Base-by-base conservation (phyloP, 352 stramenopile genomes). In the Phytophthora ramorum region DNA sequence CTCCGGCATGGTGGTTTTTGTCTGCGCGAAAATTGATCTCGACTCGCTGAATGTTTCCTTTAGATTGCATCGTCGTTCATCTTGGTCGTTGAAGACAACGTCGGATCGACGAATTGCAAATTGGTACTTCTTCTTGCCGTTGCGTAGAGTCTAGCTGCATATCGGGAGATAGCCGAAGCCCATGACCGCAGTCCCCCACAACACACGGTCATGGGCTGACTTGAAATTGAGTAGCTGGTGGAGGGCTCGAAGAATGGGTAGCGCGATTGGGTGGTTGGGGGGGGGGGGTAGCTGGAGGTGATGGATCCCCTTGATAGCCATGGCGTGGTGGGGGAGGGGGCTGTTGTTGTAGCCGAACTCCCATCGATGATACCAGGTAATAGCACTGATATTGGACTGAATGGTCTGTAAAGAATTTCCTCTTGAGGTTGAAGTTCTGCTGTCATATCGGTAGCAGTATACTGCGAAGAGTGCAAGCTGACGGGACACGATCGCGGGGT, bases 401-500 rank as follows among this genome's bases (percentile, higher is more conserved):
- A 76, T 69, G 69, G 73, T 78, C 4, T 22, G 20, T 40, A 65
- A 14, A 2, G 49, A 50, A 47, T 76, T 82, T 19, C 58, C 64
- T n/a, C 40, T 37, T 5, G 19, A 40, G 4, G 41, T 9, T 2
- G 43, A 1, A 1, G 55, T 1, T 1, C 24, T 20, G 12, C 32
- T 52, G 0, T 45, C 9, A 14, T 44, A 44, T 14, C 9, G 37
- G 14, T 44, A 14, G 7, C 37, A 44, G 37, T 44, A 44, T 3
- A 44, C 37, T 3, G 37, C 13, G 37, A 44, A 44, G 13, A 44
- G 37, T 20, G 20, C 16, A 14, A 44, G 51, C n/a, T 63, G 44
- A n/a, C 47, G 16, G 7, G 64, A 63, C 4, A 51, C 26, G 2
- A 30, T 6, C 5, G 14, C 9, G 12, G 16, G 37, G 13, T 44